These are phyloP conservation scores for Alternaria sp. DNA, from an alignment of 2,329 filamentous ascomycete species.

Conservation along the genomic window DNA sequence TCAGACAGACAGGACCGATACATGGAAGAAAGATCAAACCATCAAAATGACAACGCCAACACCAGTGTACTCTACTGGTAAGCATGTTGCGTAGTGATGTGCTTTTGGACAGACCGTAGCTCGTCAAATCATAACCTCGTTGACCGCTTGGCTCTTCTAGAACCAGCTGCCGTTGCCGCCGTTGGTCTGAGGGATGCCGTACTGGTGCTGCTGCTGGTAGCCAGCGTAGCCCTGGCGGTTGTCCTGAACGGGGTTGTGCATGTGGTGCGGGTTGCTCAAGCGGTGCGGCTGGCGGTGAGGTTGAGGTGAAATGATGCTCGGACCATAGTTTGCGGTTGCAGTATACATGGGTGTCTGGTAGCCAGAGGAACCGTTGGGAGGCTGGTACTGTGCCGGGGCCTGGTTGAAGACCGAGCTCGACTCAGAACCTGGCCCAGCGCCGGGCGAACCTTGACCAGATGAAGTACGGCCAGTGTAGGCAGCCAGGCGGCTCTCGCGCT, in stretches of 20 bases:
- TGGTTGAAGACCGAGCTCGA: constrained; percentile 27
- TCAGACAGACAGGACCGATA: constrained; percentile 31
- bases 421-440: constrained; percentile 34
- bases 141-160: constrained; percentile 15
- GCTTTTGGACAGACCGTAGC: constrained; percentile 48
- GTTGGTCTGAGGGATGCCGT: constrained; percentile 34
- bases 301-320: constrained; percentile 45
- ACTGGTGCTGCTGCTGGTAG: constrained; percentile 49
- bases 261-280: constrained; percentile 46
- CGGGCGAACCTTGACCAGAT: constrained; percentile 36
- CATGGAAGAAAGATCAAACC: constrained; percentile 32
- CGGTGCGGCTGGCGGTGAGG: constrained; percentile 45
- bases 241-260: constrained; percentile 48
- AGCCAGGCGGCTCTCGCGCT: constrained; percentile 54
- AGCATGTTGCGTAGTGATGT: constrained; percentile 28
- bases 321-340: constrained; percentile 42
- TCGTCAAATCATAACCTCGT: constrained; percentile 60
- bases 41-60: constrained; percentile 22
- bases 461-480: constrained; percentile 37
- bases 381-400: constrained; percentile 12
- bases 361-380: constrained; percentile 13
- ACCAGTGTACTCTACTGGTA: constrained; percentile 27
- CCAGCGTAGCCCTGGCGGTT: constrained; percentile 43
- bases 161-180: constrained; percentile 12
- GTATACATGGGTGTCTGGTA: constrained; percentile 46